These are phyloP conservation scores for Cynara cardunculus DNA, from an alignment of 129 eudicot genomes.

Conservation along the genomic window DNA sequence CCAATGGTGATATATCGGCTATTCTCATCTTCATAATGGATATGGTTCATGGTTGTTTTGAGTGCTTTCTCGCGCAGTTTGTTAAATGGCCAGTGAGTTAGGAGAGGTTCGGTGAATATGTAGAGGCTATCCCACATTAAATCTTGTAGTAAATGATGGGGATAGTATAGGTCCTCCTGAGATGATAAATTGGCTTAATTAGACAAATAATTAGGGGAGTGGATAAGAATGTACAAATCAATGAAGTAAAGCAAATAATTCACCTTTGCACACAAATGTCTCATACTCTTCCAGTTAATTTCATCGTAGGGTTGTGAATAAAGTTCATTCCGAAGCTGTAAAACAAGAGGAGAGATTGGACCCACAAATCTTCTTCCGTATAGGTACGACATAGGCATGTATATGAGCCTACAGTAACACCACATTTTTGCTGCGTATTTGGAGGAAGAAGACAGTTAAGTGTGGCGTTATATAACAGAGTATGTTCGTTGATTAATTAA, in stretches of 20 bases:
- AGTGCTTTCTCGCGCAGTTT: constrained; percentile 53
- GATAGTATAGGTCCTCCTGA: not conserved
- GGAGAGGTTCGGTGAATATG: constrained; percentile 42
- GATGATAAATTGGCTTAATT: not conserved
- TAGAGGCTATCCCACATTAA: constrained; percentile 54
- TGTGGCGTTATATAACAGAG: too few relatives aligned
- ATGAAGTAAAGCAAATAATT: not conserved
- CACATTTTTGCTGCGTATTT: constrained; percentile 57
- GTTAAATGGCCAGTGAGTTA: constrained; percentile 55
- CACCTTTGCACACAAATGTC: constrained; percentile 63
- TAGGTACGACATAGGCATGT: constrained; percentile 70
- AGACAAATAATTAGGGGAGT: not conserved
- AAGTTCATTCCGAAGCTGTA: constrained; percentile 53
- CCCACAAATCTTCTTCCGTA: constrained; percentile 63
- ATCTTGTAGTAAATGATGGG: constrained; percentile 49
- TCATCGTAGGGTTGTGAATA: constrained; percentile 43
- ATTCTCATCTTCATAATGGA: constrained; percentile 66
- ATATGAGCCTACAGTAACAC: constrained; percentile 63
- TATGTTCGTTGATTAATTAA: not conserved
- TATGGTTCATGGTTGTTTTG: constrained; percentile 50
- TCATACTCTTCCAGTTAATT: constrained; percentile 43
- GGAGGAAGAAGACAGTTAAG: not conserved
- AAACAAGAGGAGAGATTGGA: constrained; percentile 61
- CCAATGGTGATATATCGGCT: constrained; percentile 66
- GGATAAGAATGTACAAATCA: too few relatives aligned